Evolutionary conservation across 768 basidiomycete species (phyloP).

Genomic region (Mycena amicta): DNA sequence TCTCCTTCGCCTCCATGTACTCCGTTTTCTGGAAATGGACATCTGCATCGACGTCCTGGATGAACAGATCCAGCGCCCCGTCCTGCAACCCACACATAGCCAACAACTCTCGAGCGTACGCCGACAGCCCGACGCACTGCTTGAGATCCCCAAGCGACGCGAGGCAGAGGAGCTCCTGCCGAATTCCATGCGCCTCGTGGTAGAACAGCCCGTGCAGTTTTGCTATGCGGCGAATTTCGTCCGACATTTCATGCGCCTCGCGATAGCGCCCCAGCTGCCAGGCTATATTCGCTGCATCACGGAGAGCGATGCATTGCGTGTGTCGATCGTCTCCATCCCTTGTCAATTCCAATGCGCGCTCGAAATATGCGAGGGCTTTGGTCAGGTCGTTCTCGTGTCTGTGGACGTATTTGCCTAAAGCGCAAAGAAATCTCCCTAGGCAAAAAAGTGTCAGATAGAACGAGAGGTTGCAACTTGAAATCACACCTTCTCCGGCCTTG

Average conservation of each 20-base stretch:
- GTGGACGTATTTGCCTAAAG: conserved; percentile 5
- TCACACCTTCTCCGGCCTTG: conserved; percentile 10
- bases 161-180: conserved; percentile 7
- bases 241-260: neutral
- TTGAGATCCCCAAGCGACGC: conserved; percentile 5
- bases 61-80: neutral
- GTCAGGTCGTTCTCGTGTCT: conserved; percentile 7
- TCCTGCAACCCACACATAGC: conserved; percentile 14
- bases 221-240: conserved; percentile 7
- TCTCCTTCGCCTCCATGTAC: conserved; percentile 7
- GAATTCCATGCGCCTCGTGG: conserved; percentile 5
- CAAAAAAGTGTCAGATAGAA: neutral
- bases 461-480: neutral
- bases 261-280: conserved; percentile 16
- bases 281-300: neutral
- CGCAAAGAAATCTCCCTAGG: conserved; percentile 2
- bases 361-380: conserved; percentile 3
- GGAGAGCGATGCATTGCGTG: conserved; percentile 5
- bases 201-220: conserved; percentile 10
- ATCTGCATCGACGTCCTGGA: conserved; percentile 7
- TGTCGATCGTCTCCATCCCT: neutral
- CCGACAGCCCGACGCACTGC: neutral
- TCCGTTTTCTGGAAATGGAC: conserved; percentile 18
- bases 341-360: neutral
- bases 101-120: conserved; percentile 4